Evolutionary conservation across 2,329 filamentous ascomycete species (phyloP).

Genomic region (Fonsecaea nubica): DNA sequence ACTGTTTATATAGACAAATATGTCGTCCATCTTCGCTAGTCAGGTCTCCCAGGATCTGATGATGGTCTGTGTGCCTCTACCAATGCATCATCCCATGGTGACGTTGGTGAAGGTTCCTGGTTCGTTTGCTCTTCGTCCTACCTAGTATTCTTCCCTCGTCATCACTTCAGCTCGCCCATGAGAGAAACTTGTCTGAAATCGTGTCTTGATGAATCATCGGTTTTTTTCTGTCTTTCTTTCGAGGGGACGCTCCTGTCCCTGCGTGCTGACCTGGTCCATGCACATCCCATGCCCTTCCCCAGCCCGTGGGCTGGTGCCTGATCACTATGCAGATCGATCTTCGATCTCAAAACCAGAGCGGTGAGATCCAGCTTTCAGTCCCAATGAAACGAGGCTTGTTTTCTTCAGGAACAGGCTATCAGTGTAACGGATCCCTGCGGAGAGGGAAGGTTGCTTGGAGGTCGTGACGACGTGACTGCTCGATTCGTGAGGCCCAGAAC

Average conservation of each 20-base stretch:
- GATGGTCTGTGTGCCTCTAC: background rate
- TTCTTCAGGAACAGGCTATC: background rate
- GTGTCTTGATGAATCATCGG: background rate
- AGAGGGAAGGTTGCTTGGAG: background rate
- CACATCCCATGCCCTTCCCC: background rate
- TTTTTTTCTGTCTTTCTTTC: background rate
- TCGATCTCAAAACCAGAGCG: slow-evolving; percentile 1
- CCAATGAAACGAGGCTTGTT: background rate
- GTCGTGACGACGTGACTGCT: background rate
- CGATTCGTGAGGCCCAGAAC: background rate
- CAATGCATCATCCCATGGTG: background rate
- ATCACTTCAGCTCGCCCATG: background rate
- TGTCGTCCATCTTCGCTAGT: background rate
- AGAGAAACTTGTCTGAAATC: background rate
- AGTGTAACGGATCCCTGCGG: background rate
- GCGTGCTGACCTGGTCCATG: background rate
- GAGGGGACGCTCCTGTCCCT: background rate
- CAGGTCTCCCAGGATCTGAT: background rate
- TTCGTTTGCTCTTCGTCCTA: background rate
- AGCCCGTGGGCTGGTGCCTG: background rate
- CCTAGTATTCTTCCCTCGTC: background rate
- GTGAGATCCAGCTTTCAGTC: background rate
- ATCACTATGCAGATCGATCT: background rate
- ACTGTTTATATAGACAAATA: slow-evolving; percentile 30
- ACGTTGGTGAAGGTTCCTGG: background rate